A percentile compares a stretch with the other conserved stretches of the same genome.
These are phyloP conservation scores for Pyrenula massariospora DNA, from an alignment of 495 filamentous ascomycete species.

Conservation along the genomic window DNA sequence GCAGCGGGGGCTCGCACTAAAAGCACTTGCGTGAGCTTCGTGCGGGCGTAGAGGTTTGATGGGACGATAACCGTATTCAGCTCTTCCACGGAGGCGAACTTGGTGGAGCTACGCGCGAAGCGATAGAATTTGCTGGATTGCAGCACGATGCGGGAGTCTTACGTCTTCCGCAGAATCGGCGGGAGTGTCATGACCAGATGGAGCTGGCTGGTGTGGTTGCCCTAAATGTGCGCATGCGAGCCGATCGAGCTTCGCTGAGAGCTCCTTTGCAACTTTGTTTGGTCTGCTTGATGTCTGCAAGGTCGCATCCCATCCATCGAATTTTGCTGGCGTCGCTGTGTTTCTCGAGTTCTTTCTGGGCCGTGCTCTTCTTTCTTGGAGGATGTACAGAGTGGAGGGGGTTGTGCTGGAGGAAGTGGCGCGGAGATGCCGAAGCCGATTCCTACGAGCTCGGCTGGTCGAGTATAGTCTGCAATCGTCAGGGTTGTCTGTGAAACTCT, in stretches of 20 bases:
- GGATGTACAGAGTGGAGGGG: constrained; percentile 32
- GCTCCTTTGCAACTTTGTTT: constrained; percentile 21
- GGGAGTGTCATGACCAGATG: constrained; percentile 28
- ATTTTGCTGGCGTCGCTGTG: constrained; percentile 24
- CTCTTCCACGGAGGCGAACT: constrained; percentile 48
- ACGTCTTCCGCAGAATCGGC: constrained; percentile 27
- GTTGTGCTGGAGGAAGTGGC: constrained; percentile 39
- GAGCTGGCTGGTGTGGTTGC: constrained; percentile 38
- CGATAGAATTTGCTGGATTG: constrained; percentile 47
- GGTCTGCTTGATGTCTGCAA: constrained; percentile 23
- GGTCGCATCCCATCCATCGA: constrained; percentile 31
- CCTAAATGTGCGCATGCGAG: constrained; percentile 40
- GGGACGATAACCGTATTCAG: constrained; percentile 48
- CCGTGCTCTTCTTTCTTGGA: constrained; percentile 35
- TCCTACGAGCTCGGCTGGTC: constrained; percentile 26
- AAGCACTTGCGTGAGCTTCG: constrained; percentile 46
- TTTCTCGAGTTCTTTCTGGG: constrained; percentile 26
- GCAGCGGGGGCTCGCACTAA: constrained; percentile 24
- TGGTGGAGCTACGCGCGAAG: constrained; percentile 34
- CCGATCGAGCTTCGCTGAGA: constrained; percentile 16
- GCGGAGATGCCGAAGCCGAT: constrained; percentile 38
- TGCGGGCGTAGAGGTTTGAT: constrained; percentile 47
- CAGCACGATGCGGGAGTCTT: constrained; percentile 40
- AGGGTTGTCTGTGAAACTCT: too few relatives aligned
- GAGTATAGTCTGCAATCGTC: too few relatives aligned